Conservation (phyloP, 2,329 filamentous ascomycete species). For the Monosporascus sp. region DNA sequence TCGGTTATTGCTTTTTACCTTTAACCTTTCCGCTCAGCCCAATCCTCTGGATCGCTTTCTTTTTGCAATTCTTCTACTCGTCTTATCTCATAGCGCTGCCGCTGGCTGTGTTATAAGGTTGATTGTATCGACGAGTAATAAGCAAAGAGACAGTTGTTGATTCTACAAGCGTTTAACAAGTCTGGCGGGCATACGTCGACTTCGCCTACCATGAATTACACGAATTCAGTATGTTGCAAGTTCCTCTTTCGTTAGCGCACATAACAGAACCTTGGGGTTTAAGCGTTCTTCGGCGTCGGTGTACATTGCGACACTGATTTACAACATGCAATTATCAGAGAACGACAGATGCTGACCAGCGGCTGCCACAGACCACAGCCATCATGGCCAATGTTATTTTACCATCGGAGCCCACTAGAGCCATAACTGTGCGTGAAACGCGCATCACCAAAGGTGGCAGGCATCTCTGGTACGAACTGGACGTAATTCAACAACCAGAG, state of each 20-base stretch:
- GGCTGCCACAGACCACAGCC: constrained; percentile 17
- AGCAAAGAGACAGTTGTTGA: too few species aligned
- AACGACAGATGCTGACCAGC: background rate
- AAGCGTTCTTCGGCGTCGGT: too few species aligned
- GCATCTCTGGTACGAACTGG: constrained; percentile 73
- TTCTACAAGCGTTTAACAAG: too few species aligned
- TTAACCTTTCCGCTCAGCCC: background rate
- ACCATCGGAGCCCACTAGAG: constrained; percentile 15
- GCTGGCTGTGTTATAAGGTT: too few species aligned
- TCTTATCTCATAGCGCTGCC: background rate
- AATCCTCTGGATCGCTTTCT: background rate
- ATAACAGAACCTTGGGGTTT: too few species aligned
- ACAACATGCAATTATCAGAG: too few species aligned
- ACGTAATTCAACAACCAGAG: constrained; percentile 89
- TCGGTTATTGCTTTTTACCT: background rate
- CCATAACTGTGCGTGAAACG: constrained; percentile 15
- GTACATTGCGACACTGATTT: too few species aligned
- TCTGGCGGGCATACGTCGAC: too few species aligned
- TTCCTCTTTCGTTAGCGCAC: too few species aligned
- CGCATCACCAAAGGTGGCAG: constrained; percentile 70
- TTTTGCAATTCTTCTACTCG: background rate
- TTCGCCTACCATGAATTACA: too few species aligned
- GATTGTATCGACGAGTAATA: too few species aligned
- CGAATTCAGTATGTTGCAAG: too few species aligned
- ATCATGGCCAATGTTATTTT: constrained; percentile 18